These are phyloP conservation scores for Testicularia cyperi DNA, from an alignment of 1,284 basidiomycete species.

Conservation along the genomic window DNA sequence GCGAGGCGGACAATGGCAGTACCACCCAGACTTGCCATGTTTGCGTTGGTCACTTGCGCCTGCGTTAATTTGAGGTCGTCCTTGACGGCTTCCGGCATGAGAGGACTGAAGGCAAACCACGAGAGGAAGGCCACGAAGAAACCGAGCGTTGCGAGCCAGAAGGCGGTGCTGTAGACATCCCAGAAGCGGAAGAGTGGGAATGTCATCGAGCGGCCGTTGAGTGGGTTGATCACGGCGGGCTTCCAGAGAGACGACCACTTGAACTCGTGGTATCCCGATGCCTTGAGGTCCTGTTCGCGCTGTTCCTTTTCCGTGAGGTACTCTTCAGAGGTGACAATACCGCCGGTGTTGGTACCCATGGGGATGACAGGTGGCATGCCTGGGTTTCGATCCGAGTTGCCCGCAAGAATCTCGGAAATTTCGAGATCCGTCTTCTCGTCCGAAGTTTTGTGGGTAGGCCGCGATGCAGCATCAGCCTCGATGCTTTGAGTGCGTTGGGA, in stretches of 20 bases:
- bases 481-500: too few species aligned
- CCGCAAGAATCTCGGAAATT: constrained; percentile 31
- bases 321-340: constrained; percentile 36
- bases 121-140: constrained; percentile 65
- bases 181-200: constrained; percentile 66
- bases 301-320: constrained; percentile 47
- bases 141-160: constrained; percentile 62
- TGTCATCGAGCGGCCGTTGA: constrained; percentile 67
- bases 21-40: constrained; percentile 67
- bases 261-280: constrained; percentile 45
- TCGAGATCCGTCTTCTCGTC: constrained; percentile 28
- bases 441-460: too few species aligned
- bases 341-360: constrained; percentile 36
- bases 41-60: constrained; percentile 66
- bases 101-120: constrained; percentile 71
- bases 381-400: constrained; percentile 8
- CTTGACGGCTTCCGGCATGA: constrained; percentile 69
- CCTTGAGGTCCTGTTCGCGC: constrained; percentile 19
- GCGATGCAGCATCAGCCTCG: too few species aligned
- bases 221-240: constrained; percentile 63
- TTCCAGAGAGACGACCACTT: constrained; percentile 54
- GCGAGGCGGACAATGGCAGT: constrained; percentile 65
- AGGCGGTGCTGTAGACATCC: constrained; percentile 66
- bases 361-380: constrained; percentile 32
- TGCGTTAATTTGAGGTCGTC: constrained; percentile 66